These are phyloP conservation scores for Trichophyton benhamiae DNA, from an alignment of 2,329 filamentous ascomycete species.

Conservation along the genomic window DNA sequence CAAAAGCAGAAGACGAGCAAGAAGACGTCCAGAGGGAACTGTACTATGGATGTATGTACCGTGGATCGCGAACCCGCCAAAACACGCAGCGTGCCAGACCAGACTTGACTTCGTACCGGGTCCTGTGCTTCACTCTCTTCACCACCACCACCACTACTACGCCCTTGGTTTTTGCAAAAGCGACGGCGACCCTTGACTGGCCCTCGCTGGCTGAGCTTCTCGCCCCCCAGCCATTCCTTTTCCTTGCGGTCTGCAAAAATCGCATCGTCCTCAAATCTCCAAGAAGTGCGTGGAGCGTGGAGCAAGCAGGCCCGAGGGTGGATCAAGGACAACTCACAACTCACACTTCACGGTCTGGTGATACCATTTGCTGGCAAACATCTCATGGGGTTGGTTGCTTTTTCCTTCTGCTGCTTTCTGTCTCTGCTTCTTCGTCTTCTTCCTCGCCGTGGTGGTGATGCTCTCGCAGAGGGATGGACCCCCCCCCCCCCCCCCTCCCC, in stretches of 20 bases:
- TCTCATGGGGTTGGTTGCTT: background rate
- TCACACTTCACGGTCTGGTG: background rate
- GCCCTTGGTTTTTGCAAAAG: background rate
- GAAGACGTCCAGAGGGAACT: background rate
- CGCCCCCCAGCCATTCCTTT: background rate
- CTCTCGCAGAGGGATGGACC: background rate
- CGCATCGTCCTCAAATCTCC: background rate
- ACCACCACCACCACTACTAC: too few species aligned
- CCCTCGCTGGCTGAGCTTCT: background rate
- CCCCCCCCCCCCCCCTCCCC: too few species aligned
- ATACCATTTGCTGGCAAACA: slow-evolving; percentile 2
- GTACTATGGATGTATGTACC: background rate
- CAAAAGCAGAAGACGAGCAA: background rate
- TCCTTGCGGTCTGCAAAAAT: background rate
- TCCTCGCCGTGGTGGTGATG: background rate
- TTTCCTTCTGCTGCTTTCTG: background rate
- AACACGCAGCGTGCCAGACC: background rate
- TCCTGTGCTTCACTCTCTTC: background rate
- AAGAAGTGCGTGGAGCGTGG: background rate
- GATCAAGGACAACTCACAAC: slow-evolving; percentile 1
- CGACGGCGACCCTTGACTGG: background rate
- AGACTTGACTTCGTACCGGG: background rate
- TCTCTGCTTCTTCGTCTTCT: background rate
- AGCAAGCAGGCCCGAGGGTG: background rate
- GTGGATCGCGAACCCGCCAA: background rate